These are phyloP conservation scores for Corylus heterophylla DNA, from an alignment of 306 rosid genomes.

Conservation along the genomic window DNA sequence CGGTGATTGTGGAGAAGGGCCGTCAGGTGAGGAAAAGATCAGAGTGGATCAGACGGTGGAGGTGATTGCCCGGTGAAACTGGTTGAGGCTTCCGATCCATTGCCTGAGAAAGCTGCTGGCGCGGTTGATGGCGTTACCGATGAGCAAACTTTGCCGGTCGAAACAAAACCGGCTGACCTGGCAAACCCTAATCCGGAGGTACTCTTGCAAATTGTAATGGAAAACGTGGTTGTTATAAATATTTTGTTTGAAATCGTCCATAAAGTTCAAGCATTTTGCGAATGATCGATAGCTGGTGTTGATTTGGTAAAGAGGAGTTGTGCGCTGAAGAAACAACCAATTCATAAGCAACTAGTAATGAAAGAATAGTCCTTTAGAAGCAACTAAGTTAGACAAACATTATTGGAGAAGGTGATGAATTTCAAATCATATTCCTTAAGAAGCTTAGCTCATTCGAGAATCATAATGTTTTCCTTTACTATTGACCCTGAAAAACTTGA, in stretches of 20 bases:
- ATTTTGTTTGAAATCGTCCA: not conserved
- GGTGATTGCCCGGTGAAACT: slow-evolving; percentile 34
- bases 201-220: not conserved
- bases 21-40: slow-evolving; percentile 37
- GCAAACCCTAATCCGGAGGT: slow-evolving; percentile 49
- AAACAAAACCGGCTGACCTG: slow-evolving; percentile 31
- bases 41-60: slow-evolving; percentile 22
- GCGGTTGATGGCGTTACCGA: slow-evolving; percentile 32
- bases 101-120: slow-evolving; percentile 35
- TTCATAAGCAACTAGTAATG: not conserved
- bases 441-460: slow-evolving; percentile 4
- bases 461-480: not conserved
- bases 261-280: not conserved
- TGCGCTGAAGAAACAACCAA: not conserved
- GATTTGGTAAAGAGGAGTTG: not conserved
- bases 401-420: not conserved
- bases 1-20: slow-evolving; percentile 45
- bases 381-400: no score
- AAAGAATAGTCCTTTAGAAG: not conserved
- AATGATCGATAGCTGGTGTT: not conserved
- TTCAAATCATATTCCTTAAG: not conserved
- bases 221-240: not conserved
- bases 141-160: slow-evolving; percentile 20
- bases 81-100: slow-evolving; percentile 33
- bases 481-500: not conserved